Evolutionary conservation across 176 grass and related monocot species (phyloP).

Genomic region (Zoysia japonica): DNA sequence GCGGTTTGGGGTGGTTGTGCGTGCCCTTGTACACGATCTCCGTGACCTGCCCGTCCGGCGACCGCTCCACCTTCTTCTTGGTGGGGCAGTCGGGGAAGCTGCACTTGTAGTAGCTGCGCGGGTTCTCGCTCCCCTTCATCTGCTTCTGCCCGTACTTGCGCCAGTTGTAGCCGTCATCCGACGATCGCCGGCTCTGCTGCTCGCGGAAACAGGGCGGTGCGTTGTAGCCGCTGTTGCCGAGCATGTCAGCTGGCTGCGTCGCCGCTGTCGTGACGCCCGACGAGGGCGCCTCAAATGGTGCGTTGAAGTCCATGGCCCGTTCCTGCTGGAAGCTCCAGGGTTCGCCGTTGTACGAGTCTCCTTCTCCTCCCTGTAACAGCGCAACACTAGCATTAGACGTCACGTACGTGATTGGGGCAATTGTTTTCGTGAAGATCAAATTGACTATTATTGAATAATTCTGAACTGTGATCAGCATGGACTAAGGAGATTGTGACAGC

Average conservation of each 20-base stretch:
- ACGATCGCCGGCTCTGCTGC: constrained; percentile 51
- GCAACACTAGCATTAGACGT: not conserved
- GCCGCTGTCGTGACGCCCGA: not conserved
- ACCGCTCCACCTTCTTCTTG: constrained; percentile 96
- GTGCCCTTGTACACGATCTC: constrained; percentile 93
- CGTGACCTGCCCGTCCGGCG: constrained; percentile 74
- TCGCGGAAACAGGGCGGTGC: constrained; percentile 17
- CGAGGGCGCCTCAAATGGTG: constrained; percentile 36
- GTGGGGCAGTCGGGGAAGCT: constrained; percentile 74
- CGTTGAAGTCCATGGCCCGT: constrained; percentile 8
- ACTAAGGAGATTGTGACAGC: not conserved
- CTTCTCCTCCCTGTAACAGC: constrained; percentile 23
- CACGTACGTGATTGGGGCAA: not conserved
- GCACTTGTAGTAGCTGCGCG: constrained; percentile 99
- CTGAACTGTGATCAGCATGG: not conserved
- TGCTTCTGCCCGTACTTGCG: constrained; percentile 98
- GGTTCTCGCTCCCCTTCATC: constrained; percentile 92
- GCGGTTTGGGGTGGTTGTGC: constrained; percentile 78
- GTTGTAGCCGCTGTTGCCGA: constrained; percentile 12
- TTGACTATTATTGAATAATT: not conserved
- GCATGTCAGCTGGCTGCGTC: not conserved
- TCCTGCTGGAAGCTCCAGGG: constrained; percentile 59
- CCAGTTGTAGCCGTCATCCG: constrained; percentile 95
- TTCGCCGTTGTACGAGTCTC: constrained; percentile 36
- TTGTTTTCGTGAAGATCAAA: not conserved